Conservation (phyloP, 805 yeast genomes). For the Saccharomycopsis fodiens region DNA sequence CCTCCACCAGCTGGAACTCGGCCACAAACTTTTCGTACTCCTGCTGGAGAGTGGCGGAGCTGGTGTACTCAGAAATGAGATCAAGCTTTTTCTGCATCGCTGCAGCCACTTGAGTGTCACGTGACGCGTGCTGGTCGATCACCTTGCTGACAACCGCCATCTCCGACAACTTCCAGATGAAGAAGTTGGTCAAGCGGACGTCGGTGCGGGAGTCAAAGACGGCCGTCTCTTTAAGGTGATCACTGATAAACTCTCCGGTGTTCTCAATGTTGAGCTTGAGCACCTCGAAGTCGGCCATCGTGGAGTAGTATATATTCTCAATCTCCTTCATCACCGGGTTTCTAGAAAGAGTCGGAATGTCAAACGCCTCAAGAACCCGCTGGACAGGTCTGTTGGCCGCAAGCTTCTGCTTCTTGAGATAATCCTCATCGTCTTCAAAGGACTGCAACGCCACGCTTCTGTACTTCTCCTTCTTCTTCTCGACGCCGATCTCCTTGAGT, state of each 20-base stretch:
- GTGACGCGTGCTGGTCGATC: neutral
- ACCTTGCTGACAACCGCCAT: conserved; percentile 1
- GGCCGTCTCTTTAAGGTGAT: conserved; percentile 3
- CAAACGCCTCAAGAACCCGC: neutral
- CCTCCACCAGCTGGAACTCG: conserved; percentile 50
- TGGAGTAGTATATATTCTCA: neutral
- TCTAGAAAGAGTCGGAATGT: neutral
- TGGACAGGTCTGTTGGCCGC: neutral
- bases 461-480: neutral
- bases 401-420: conserved; percentile 1
- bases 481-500: neutral
- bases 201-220: neutral
- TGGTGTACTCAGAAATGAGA: neutral
- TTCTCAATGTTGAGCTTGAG: neutral
- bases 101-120: too few species aligned
- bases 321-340: neutral
- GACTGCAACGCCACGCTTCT: conserved; percentile 1
- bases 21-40: conserved; percentile 45
- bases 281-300: conserved; percentile 10
- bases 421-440: conserved; percentile 8
- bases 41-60: conserved; percentile 23
- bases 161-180: conserved; percentile 12
- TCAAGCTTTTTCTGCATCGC: neutral
- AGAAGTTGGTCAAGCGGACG: conserved; percentile 5
- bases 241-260: conserved; percentile 7